Base-by-base conservation (phyloP, 2,329 filamentous ascomycete genomes). In the Myriosclerotinia scirpicola region DNA sequence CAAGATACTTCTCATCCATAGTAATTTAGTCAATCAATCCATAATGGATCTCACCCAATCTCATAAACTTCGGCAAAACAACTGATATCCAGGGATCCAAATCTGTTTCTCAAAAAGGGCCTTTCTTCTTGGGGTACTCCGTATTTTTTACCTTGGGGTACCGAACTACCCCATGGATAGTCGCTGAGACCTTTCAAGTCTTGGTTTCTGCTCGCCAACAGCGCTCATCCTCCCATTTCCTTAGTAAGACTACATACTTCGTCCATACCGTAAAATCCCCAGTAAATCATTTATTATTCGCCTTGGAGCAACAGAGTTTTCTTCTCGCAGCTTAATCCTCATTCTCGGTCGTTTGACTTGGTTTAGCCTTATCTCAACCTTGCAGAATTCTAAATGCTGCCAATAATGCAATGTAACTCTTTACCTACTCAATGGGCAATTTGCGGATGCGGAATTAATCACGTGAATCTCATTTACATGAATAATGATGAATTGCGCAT, bases 351-450 rank as follows among this genome's bases (percentile, higher is more conserved):
- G 42, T 50, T 50, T 65, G 20, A 14, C 34, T 30, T 40, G 22
- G 53, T 56, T 59, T 65, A 34, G 63, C 34, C 54, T 65, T 54
- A 65, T 65, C 26, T 52, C 40, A 59, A 22, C 52, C 40, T 26
- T 46, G 52, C 50, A 56, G 38, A 22, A 17, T 50, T 34, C 58
- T 30, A 20, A 20, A 3, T 52, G 17, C 46, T 30, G 42, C 34
- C n/a, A 65, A 30, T 59, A 65, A n/a, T 59, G 42, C 34, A 40
- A 40, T 50, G 36, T 59, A 60, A 60, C 56, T 60, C 56, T 60
- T 60, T 50, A 22, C 56, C 44, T 38, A 22, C 30, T 26, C 44
- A 17, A 60, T 50, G 56, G 56, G 8, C 30, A 12, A 60, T 50
- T 50, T 60, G 15, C 56, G 56, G 56, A 48, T 36, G 42, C 30